Percentiles rank a stretch among this genome's conserved stretches.
Conservation (phyloP, 257 asterid genomes). For the Solanum okadae region DNA sequence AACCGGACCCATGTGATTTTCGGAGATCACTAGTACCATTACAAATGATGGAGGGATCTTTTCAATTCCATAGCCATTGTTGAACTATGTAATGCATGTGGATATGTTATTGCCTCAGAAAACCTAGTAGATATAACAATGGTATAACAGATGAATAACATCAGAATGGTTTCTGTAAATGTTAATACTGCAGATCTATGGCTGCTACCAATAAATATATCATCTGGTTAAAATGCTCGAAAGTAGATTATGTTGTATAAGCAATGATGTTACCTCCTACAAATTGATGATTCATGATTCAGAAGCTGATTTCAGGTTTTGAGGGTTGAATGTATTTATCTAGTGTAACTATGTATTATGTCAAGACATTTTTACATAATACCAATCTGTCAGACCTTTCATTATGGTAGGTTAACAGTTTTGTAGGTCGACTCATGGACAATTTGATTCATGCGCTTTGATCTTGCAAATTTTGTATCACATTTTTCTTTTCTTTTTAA, state of each 20-base stretch:
- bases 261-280: neutral
- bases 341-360: neutral
- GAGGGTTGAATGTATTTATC: neutral
- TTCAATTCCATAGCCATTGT: neutral
- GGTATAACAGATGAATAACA: neutral
- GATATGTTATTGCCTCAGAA: neutral
- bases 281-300: neutral
- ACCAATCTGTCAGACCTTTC: neutral
- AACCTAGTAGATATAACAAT: neutral
- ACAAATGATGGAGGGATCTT: neutral
- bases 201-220: neutral
- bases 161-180: neutral
- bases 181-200: neutral
- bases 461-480: neutral
- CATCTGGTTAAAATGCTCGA: neutral
- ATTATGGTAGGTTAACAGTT: neutral
- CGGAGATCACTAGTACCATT: neutral
- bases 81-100: neutral
- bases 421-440: neutral
- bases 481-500: neutral
- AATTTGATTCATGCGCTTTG: neutral
- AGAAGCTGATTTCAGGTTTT: neutral
- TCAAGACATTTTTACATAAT: neutral
- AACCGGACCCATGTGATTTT: neutral
- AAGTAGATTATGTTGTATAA: neutral